Evolutionary conservation across 2,329 filamentous ascomycete genomes (phyloP), one percentile per base, ranked within the genome.

Genomic region (Claviceps digitariae): DNA sequence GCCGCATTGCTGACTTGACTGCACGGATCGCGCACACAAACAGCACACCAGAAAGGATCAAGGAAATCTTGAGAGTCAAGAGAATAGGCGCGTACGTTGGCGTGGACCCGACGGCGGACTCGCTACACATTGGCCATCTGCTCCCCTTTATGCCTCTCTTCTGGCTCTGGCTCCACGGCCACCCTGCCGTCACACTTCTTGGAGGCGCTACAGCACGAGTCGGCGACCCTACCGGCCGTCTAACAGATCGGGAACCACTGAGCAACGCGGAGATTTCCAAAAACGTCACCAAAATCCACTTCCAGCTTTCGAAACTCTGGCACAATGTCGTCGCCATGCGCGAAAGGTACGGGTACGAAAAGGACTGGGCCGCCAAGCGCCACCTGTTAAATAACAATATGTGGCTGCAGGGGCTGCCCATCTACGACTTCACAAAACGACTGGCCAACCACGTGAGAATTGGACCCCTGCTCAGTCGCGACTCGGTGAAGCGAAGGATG

Each of bases 401-500:
- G 50, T 98, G 93, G 93, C 81, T 90, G 72, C 80, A 85, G 59
- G 80, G 78, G 41, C 69, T 87, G 45, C 75, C 82, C 1, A 74
- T 95, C 46, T 73, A 88, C 49, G 86, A 95, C 47, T 79, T 96
- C 51, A 72, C 94, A 59, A 79, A 80, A 63, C 77, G 83, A 54
- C 72, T 96, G 31, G 93, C 90, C 2, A 78, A 76, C 34, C 77
- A 82, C 47, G 81, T 89, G 65, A 78, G 91, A 55, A 71, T 98
- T 50, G 90, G 91, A 1, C 79, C 90, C 3, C 90, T 98, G 87
- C 75, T 98, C 55, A 82, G 83, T 51, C 83, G 89, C 62, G 91
- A 97, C 57, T 93, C 87, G 84, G 90, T 94, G 52, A 93, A 89
- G 69, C 83, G 82, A 54, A 88, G 90, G 63, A 77, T 97, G 74